Evolutionary conservation across 768 basidiomycete genomes (phyloP).

Genomic region (Phanerodontia chrysosporium): DNA sequence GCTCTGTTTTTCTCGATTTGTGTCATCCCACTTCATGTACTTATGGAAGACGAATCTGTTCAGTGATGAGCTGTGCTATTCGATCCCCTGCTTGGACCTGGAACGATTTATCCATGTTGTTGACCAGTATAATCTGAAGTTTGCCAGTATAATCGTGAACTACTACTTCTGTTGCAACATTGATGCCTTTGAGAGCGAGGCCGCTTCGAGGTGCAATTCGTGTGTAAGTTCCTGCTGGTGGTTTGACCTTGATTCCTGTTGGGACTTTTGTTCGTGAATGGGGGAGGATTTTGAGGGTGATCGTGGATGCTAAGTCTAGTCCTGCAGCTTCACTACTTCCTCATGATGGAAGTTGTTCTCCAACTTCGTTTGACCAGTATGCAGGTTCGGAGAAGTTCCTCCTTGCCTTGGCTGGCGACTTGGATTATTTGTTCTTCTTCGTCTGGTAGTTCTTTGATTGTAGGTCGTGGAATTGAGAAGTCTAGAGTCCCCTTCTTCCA

Average conservation of each 20-base stretch:
- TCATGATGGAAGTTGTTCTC: neutral
- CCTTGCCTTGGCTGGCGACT: neutral
- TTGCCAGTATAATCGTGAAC: constrained; percentile 3
- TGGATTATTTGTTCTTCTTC: neutral
- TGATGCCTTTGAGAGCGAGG: constrained; percentile 1
- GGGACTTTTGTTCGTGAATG: neutral
- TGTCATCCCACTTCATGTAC: neutral
- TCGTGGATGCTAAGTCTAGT: neutral
- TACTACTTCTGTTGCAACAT: constrained; percentile 1
- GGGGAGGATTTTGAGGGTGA: neutral
- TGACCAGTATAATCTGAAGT: constrained; percentile 6
- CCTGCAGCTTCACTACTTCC: neutral
- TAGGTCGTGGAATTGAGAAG: neutral
- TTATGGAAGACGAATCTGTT: neutral
- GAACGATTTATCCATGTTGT: neutral
- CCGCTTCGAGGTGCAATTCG: constrained; percentile 3
- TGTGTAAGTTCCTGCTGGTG: neutral
- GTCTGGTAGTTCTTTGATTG: neutral
- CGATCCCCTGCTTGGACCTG: neutral
- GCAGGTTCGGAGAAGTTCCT: neutral
- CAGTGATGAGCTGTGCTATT: constrained; percentile 9
- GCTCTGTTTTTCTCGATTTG: neutral
- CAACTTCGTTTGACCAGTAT: neutral
- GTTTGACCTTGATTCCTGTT: constrained; percentile 1
- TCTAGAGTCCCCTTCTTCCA: neutral